These are phyloP conservation scores for Galerina marginata DNA, from an alignment of 768 basidiomycete genomes.

Conservation along the genomic window DNA sequence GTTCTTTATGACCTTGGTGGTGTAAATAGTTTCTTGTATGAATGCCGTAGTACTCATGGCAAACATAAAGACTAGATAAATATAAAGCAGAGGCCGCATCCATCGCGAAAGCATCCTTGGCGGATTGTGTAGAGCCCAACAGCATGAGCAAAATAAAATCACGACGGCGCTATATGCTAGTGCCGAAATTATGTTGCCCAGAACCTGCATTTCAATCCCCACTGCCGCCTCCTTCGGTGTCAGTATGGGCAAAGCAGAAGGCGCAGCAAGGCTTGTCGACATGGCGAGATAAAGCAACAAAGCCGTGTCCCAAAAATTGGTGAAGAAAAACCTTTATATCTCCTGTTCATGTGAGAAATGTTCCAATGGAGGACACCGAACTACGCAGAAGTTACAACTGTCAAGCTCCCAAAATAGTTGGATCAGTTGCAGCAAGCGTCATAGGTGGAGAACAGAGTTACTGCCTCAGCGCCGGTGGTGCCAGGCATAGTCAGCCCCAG, in stretches of 20 bases:
- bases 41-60: slow-evolving; percentile 15
- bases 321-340: too few relatives aligned
- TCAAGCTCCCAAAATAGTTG: too few relatives aligned
- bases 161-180: slow-evolving; percentile 11
- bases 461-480: too few relatives aligned
- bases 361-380: too few relatives aligned
- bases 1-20: slow-evolving; percentile 11
- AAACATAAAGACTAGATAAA: slow-evolving; percentile 10
- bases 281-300: too few relatives aligned
- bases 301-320: too few relatives aligned
- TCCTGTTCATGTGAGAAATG: too few relatives aligned
- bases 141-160: slow-evolving; percentile 8
- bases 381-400: too few relatives aligned
- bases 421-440: too few relatives aligned
- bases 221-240: background rate
- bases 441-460: too few relatives aligned
- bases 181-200: slow-evolving; percentile 9
- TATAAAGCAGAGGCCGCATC: slow-evolving; percentile 7
- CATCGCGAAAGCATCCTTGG: background rate
- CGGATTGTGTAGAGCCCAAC: slow-evolving; percentile 3
- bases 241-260: background rate
- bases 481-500: too few relatives aligned
- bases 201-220: slow-evolving; percentile 10
- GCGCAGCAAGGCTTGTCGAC: too few relatives aligned
- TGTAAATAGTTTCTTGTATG: slow-evolving; percentile 13